Base-by-base conservation (phyloP, 1,139 yeast genomes). In the Meyerozyma guilliermondii region DNA sequence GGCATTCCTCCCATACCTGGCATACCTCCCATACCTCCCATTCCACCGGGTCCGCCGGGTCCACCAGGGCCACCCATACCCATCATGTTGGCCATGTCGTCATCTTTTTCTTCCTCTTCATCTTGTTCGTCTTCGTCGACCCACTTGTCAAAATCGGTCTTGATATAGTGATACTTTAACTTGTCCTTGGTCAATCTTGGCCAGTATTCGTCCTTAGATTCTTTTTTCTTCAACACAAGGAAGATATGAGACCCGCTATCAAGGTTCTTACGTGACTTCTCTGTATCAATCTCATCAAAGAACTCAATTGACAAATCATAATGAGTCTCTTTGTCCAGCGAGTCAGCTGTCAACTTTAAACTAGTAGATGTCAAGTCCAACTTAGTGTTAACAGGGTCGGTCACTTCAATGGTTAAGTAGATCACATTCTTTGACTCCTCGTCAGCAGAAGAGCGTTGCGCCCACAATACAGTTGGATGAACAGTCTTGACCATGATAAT, bases 131-230 rank as follows among this genome's bases (percentile, higher is more conserved):
- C 64, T 41, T 59, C 63, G 40, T 59, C 64, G 34, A 59, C 64
- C 98, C 98, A 92, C 65, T 83, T 87, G 70, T 91, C 96, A 59
- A 92, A 92, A 62, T 92, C 98, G 13, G 98, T 92, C 72, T 87
- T 86, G 62, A 92, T 80, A 65, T 78, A 87, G 53, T 98, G 94
- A 73, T 71, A 91, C 51, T 55, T 58, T 54, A 57, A 52, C 54
- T 59, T 59, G 43, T 59, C 63, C 50, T 59, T 59, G 41, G 60
- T 57, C 48, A 59, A 58, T 42, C 64, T 52, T 20, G 64, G 64
- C 64, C 64, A 59, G 51, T 44, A 59, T 59, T 89, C 97, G 46
- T 71, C 80, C 55, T 78, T 65, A 40, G 74, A 60, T 49, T 71
- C 74, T 66, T 83, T 78, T 77, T 92, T 87, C 66, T 87, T 76